phyloP scores from a whole-genome alignment of 2,329 filamentous ascomycete species.

The Neocatenulostroma microsporum region DNA sequence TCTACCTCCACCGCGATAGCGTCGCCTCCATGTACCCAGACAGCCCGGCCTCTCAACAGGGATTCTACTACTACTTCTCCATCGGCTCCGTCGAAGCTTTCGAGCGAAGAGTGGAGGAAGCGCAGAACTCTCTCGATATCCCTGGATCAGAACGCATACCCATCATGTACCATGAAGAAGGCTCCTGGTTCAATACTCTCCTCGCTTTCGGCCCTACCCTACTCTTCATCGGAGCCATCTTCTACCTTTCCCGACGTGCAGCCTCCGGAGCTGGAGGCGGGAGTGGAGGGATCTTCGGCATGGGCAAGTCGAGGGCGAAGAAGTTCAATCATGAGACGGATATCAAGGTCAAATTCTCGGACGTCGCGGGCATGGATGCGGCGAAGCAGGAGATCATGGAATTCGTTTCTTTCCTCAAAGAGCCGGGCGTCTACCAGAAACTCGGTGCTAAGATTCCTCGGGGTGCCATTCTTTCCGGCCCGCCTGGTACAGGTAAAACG shows the following conservation, averaged over 20 bases:
- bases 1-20: conserved; percentile 70
- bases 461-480: conserved; percentile 93
- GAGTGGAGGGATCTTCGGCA: conserved; percentile 79
- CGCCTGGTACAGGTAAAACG: conserved; percentile 97
- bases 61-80: conserved; percentile 84
- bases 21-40: conserved; percentile 67
- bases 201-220: conserved; percentile 81
- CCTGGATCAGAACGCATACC: conserved; percentile 84
- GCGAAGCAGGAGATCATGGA: conserved; percentile 99
- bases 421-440: conserved; percentile 84
- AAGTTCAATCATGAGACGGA: conserved; percentile 96
- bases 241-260: conserved; percentile 71
- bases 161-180: conserved; percentile 75
- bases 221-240: conserved; percentile 72
- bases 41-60: conserved; percentile 57
- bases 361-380: conserved; percentile 97
- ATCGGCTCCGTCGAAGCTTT: conserved; percentile 94
- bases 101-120: conserved; percentile 77
- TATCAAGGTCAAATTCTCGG: conserved; percentile 92
- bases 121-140: conserved; percentile 80
- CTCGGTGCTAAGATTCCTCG: conserved; percentile 96
- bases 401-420: conserved; percentile 94
- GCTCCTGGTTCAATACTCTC: conserved; percentile 62
- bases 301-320: conserved; percentile 92
- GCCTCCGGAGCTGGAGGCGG: conserved; percentile 55